Evolutionary conservation across 192 early-diverging fungal species (phyloP).

Genomic region (Lobulomyces angularis): DNA sequence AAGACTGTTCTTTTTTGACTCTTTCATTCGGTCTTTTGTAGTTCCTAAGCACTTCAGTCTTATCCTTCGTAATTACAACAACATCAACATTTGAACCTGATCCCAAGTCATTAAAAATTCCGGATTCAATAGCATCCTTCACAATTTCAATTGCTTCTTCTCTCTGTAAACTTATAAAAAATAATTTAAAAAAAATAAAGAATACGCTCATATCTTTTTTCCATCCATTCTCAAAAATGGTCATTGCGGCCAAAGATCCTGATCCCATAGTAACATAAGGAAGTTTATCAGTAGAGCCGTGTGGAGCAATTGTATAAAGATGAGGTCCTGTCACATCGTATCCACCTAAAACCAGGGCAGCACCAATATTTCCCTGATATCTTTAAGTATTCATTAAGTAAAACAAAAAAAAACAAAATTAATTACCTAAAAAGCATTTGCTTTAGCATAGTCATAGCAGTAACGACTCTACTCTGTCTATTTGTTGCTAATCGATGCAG

Average conservation of each 20-base stretch:
- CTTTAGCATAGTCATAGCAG: constrained; percentile 94
- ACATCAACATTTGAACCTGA: constrained; percentile 96
- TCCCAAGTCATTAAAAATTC: constrained; percentile 98
- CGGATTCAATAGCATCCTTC: constrained; percentile 85
- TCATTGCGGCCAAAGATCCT: constrained; percentile 91
- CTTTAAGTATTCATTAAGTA: constrained; percentile 15
- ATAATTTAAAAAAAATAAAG: background rate
- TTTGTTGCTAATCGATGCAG: constrained; percentile 85
- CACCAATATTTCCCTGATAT: constrained; percentile 92
- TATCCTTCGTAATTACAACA: constrained; percentile 75
- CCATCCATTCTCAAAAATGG: constrained; percentile 85
- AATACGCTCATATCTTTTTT: constrained; percentile 56
- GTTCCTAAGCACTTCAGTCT: constrained; percentile 72
- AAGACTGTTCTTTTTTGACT: constrained; percentile 70
- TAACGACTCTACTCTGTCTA: constrained; percentile 71
- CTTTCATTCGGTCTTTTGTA: constrained; percentile 82
- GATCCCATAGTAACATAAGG: constrained; percentile 93
- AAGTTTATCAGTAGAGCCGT: constrained; percentile 90
- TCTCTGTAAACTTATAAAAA: constrained; percentile 33
- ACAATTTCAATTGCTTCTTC: constrained; percentile 84
- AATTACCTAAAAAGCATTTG: constrained; percentile 82
- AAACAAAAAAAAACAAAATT: background rate
- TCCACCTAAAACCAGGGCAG: constrained; percentile 88
- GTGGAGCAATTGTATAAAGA: constrained; percentile 82
- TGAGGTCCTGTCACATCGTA: constrained; percentile 82